These are phyloP conservation scores for Aspergillus calidoustus DNA, from an alignment of 2,329 filamentous ascomycete species.

Conservation along the genomic window DNA sequence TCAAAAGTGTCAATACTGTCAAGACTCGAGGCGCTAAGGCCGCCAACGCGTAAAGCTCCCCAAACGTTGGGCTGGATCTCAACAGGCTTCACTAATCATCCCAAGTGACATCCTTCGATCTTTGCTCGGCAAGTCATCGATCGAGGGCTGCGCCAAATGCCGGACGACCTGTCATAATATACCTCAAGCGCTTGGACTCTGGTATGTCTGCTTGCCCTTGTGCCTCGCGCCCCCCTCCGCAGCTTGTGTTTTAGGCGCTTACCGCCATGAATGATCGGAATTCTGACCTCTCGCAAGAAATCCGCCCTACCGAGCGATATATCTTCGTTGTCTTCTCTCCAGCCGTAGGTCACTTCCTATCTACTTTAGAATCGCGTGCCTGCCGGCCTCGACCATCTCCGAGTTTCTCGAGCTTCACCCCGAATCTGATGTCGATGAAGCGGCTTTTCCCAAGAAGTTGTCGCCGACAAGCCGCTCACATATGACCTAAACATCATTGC, in stretches of 20 bases:
- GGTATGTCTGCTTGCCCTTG: conserved; percentile 13
- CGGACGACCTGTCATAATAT: conserved; percentile 13
- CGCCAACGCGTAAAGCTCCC: conserved; percentile 22
- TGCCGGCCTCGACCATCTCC: not conserved
- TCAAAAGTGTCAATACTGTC: not conserved
- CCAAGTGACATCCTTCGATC: not conserved
- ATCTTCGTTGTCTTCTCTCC: not conserved
- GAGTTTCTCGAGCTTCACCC: not conserved
- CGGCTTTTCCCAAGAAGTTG: not conserved
- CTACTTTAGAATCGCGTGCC: not conserved
- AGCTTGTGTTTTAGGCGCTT: conserved; percentile 1
- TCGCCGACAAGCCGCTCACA: not conserved
- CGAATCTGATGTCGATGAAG: not conserved
- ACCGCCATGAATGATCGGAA: not conserved
- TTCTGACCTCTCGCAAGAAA: conserved; percentile 1
- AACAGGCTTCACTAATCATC: conserved; percentile 12
- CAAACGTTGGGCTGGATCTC: conserved; percentile 24
- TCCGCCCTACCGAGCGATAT: not conserved
- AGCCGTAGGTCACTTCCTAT: not conserved
- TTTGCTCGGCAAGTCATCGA: conserved; percentile 11
- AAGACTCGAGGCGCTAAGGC: conserved; percentile 22
- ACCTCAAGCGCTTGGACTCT: not conserved
- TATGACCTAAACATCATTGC: not conserved
- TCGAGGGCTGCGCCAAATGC: conserved; percentile 8
- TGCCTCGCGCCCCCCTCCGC: not conserved